These are phyloP conservation scores for Trametes gibbosa DNA, from an alignment of 768 basidiomycete genomes.

Conservation along the genomic window DNA sequence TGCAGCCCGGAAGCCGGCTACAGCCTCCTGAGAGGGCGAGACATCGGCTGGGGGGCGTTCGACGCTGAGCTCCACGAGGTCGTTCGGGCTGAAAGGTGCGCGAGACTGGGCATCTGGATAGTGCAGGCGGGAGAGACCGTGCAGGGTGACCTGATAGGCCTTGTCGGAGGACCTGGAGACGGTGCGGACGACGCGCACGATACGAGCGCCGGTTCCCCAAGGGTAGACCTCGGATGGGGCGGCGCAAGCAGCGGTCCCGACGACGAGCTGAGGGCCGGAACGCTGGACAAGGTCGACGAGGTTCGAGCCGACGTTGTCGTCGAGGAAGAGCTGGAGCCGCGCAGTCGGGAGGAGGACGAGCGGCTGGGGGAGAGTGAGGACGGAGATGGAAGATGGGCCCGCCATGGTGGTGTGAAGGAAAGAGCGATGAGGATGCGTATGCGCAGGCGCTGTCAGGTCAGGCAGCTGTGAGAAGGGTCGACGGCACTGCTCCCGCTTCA, in stretches of 20 bases:
- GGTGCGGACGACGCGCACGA: constrained; percentile 67
- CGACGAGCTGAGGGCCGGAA: constrained; percentile 63
- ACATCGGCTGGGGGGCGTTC: constrained; percentile 36
- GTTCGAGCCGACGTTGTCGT: constrained; percentile 57
- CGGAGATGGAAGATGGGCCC: constrained; percentile 41
- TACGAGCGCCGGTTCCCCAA: constrained; percentile 69
- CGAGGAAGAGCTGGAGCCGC: constrained; percentile 64
- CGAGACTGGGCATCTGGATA: constrained; percentile 52
- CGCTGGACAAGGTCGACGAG: constrained; percentile 67
- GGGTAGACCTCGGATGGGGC: constrained; percentile 37
- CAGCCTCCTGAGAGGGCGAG: constrained; percentile 49
- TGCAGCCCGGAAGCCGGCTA: constrained; percentile 67
- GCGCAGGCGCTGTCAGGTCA: no score
- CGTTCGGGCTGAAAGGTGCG: constrained; percentile 13
- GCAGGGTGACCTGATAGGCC: constrained; percentile 67
- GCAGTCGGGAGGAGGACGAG: constrained; percentile 74
- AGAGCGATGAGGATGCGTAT: no score
- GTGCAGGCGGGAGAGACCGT: constrained; percentile 66
- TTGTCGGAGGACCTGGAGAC: constrained; percentile 51
- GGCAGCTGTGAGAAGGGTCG: no score
- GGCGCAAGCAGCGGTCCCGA: constrained; percentile 63
- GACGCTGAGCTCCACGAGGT: constrained; percentile 25
- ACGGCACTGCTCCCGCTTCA: no score
- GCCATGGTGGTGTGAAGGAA: constrained; percentile 13
- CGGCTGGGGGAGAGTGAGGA: constrained; percentile 70